Evolutionary conservation across 257 asterid species (phyloP).

Genomic region (Ajuga chamaepitys): DNA sequence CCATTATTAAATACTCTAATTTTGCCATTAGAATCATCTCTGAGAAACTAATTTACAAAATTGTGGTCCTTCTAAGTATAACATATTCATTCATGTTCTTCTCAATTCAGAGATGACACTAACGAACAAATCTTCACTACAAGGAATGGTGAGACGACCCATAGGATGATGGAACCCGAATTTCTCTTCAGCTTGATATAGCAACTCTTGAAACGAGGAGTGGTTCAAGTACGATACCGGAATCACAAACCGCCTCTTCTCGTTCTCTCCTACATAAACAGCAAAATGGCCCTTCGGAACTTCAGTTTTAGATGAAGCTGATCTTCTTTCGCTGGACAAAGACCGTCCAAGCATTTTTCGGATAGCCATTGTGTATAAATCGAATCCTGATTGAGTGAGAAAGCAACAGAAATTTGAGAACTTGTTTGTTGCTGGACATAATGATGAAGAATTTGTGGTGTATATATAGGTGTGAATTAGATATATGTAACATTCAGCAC

Average conservation of each 20-base stretch:
- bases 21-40: not conserved
- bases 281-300: conserved; percentile 11
- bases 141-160: conserved; percentile 19
- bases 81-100: not conserved
- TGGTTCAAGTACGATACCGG: too few species aligned
- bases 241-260: not conserved
- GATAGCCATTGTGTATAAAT: conserved; percentile 8
- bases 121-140: conserved; percentile 10
- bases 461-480: not conserved
- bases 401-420: not conserved
- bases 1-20: too few species aligned
- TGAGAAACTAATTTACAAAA: conserved; percentile 1
- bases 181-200: conserved; percentile 24
- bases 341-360: not conserved
- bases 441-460: not conserved
- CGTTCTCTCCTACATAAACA: not conserved
- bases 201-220: too few species aligned
- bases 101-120: conserved; percentile 14
- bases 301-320: not conserved
- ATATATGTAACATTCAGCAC: too few species aligned
- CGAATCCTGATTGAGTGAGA: not conserved
- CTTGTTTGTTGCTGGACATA: not conserved
- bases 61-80: not conserved
- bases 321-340: not conserved
- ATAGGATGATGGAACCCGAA: conserved; percentile 16